Base-by-base conservation (phyloP, 257 asterid species). In the Paulownia fortunei region DNA sequence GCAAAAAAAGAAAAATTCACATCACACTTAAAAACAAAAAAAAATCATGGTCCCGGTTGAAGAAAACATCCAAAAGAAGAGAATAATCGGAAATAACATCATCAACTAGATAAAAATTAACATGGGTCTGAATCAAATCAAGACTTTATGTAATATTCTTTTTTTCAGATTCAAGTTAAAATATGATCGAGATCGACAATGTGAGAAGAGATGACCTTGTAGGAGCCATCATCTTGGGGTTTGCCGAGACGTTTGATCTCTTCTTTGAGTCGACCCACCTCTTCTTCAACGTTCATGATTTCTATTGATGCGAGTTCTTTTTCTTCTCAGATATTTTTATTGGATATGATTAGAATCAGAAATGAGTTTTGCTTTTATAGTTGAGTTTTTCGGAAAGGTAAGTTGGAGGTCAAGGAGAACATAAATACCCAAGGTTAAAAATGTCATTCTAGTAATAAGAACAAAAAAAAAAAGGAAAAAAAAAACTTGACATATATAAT, bases 231-330 rank as follows among this genome's bases (percentile, higher is more conserved):
- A 19, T 75, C 78, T 82, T 93, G 97, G 69, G 82, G 79, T 73
- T 81, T 78, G 78, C 97, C 97, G 65, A 95, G 94, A 72, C 99
- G 92, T 72, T 83, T 84, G 92, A 95, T 95, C 85, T 92, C 99
- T 79, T 87, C 97, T 81, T 79, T 83, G 67, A 95, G 96, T 56
- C 87, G 87, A 62, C 74, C 96, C 60, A 95, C 96, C 82, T 95
- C 99, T 85, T 95, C 99, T 23, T 86, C 97, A n/a, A 95, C 99
- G 77, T 95, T 95, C 99, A 95, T 91, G 80, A 49, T 82, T 65
- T 47, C 62, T 18, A 2, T 26, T 11, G 63, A 13, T 61, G 19
- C 44, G 77, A 64, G 73, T 54, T 39, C 0, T 27, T 49, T 51
- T 66, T 54, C 24, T 60, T 23, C 51, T 30, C 37, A 4, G 63